A percentile compares a stretch with the other conserved stretches of the same genome.
Conservation (phyloP, 768 basidiomycete species). For the Tricholoma furcatifolium region DNA sequence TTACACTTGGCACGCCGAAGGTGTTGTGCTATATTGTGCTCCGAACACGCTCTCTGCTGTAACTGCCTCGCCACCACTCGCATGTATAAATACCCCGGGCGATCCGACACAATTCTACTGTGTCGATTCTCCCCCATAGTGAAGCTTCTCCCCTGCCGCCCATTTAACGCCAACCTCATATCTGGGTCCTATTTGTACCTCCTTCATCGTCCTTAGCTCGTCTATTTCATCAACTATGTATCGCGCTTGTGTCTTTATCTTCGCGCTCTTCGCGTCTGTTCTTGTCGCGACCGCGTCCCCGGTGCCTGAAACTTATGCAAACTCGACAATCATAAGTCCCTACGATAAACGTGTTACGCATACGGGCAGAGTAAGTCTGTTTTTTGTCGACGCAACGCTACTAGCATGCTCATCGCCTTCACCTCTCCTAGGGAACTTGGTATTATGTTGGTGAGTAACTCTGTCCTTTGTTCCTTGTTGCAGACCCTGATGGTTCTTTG, state of each 20-base stretch:
- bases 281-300: conserved; percentile 46
- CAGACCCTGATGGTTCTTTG: conserved; percentile 12
- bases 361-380: conserved; percentile 51
- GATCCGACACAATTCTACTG: conserved; percentile 20
- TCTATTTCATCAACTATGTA: conserved; percentile 29
- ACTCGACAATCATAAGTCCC: conserved; percentile 28
- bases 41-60: conserved; percentile 14
- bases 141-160: conserved; percentile 8
- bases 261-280: conserved; percentile 42
- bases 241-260: conserved; percentile 32
- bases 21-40: conserved; percentile 8
- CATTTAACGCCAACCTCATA: conserved; percentile 14
- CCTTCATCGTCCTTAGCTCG: conserved; percentile 10
- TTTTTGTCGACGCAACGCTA: neutral
- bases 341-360: conserved; percentile 50
- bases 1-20: conserved; percentile 7
- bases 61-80: conserved; percentile 10
- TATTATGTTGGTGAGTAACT: conserved; percentile 46
- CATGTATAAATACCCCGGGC: conserved; percentile 20
- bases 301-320: conserved; percentile 33
- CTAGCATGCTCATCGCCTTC: conserved; percentile 6
- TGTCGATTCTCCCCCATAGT: conserved; percentile 13
- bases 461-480: neutral
- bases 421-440: conserved; percentile 58
- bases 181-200: conserved; percentile 1